Percentiles rank a stretch among this genome's conserved stretches.
These are phyloP conservation scores for Peribolospora kevripleyi DNA, from an alignment of 768 basidiomycete species.

Conservation along the genomic window DNA sequence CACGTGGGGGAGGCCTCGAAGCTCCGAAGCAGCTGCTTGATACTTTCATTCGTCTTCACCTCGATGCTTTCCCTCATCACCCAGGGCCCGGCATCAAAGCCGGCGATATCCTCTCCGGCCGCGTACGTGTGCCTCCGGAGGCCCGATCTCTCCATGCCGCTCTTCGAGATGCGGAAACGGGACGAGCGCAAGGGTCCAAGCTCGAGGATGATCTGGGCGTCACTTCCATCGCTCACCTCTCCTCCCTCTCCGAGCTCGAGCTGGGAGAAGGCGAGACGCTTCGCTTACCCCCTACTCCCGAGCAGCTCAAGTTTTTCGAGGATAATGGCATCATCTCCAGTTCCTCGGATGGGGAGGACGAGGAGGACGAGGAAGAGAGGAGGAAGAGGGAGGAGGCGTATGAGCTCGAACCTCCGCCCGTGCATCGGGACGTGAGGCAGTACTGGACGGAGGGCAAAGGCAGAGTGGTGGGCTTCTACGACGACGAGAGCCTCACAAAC, in stretches of 20 bases:
- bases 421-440: no score
- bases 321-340: background rate
- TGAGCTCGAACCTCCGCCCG: no score
- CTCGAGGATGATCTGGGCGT: conserved; percentile 3
- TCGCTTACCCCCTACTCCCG: conserved; percentile 15
- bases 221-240: no score
- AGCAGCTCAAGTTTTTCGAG: conserved; percentile 8
- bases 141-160: conserved; percentile 6
- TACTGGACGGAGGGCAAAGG: no score
- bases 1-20: no score
- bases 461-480: no score
- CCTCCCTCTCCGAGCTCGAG: conserved; percentile 2
- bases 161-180: conserved; percentile 11
- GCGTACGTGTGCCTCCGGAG: conserved; percentile 7
- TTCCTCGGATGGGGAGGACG: conserved; percentile 3
- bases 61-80: background rate
- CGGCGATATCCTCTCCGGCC: conserved; percentile 11
- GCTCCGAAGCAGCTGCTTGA: no score
- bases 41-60: background rate
- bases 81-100: conserved; percentile 8
- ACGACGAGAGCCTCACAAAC: no score
- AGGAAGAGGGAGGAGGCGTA: background rate
- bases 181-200: conserved; percentile 8
- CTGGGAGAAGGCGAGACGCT: conserved; percentile 13
- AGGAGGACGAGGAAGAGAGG: conserved; percentile 1